Conservation (phyloP, 2,329 filamentous ascomycete genomes). For the Gnomoniopsis sp. region DNA sequence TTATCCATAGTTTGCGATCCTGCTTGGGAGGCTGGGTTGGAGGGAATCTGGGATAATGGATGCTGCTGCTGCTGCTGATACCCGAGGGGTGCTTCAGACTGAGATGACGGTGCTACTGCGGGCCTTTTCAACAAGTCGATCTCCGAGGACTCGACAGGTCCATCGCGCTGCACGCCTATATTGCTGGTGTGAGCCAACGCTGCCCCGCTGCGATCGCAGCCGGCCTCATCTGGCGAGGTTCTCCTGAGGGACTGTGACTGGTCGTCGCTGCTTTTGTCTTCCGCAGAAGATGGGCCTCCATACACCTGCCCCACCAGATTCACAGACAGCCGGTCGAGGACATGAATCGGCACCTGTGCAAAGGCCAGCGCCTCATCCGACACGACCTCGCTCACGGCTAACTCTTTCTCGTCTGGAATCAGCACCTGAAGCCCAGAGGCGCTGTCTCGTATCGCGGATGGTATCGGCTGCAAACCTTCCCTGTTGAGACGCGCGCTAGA, state of each 20-base stretch:
- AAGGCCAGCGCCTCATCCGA: constrained; percentile 17
- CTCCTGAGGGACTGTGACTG: constrained; percentile 10
- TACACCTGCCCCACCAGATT: constrained; percentile 18
- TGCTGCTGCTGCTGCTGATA: neutral
- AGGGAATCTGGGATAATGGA: neutral
- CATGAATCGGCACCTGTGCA: constrained; percentile 16
- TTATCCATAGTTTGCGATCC: neutral
- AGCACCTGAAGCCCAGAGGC: neutral
- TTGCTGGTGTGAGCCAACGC: too few species aligned
- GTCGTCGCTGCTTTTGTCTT: constrained; percentile 10
- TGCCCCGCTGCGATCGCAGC: neutral
- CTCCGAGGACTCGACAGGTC: too few species aligned
- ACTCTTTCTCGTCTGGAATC: constrained; percentile 2
- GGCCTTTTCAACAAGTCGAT: too few species aligned
- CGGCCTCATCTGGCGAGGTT: neutral
- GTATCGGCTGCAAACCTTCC: neutral
- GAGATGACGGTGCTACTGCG: neutral
- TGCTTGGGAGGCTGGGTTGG: neutral
- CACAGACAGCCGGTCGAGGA: constrained; percentile 12
- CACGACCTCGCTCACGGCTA: constrained; percentile 6
- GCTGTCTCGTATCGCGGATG: neutral
- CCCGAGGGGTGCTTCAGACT: neutral
- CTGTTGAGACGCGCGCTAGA: neutral
- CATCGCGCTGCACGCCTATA: too few species aligned
- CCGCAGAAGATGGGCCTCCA: neutral